Evolutionary conservation across 305 asterid species (phyloP).

Genomic region (Fraxinus ornus): DNA sequence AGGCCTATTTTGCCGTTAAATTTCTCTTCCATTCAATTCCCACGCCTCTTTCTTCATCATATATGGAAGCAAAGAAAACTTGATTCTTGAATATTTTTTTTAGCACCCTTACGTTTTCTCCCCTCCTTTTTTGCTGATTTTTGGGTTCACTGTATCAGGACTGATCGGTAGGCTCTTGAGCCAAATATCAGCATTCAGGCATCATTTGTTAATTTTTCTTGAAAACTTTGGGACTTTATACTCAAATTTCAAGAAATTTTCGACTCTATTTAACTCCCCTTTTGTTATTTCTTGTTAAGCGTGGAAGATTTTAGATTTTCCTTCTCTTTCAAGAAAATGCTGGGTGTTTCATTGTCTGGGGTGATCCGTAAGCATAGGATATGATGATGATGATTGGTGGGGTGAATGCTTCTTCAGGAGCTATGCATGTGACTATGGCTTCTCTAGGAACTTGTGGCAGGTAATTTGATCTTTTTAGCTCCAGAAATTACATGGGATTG

Average conservation of each 20-base stretch:
- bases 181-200: conserved; percentile 26
- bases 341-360: conserved; percentile 48
- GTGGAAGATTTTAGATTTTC: conserved; percentile 25
- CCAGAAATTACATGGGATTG: conserved; percentile 14
- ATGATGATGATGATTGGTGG: conserved; percentile 26
- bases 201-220: conserved; percentile 32
- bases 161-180: conserved; percentile 31
- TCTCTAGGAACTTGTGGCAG: conserved; percentile 38
- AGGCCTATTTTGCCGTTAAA: conserved; percentile 35
- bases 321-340: conserved; percentile 36
- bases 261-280: conserved; percentile 19
- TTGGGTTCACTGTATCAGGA: conserved; percentile 22
- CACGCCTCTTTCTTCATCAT: conserved; percentile 25
- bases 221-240: conserved; percentile 15
- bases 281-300: conserved; percentile 23
- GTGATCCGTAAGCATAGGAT: conserved; percentile 37
- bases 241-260: conserved; percentile 30
- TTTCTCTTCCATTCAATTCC: conserved; percentile 31
- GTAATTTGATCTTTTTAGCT: conserved; percentile 22
- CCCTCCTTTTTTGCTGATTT: conserved; percentile 24
- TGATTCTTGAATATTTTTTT: conserved; percentile 33
- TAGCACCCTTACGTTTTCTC: conserved; percentile 5
- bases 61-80: conserved; percentile 28
- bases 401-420: conserved; percentile 36
- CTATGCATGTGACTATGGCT: conserved; percentile 26